phyloP scores from a whole-genome alignment of 805 yeast species.

The Candida loeiensis region DNA sequence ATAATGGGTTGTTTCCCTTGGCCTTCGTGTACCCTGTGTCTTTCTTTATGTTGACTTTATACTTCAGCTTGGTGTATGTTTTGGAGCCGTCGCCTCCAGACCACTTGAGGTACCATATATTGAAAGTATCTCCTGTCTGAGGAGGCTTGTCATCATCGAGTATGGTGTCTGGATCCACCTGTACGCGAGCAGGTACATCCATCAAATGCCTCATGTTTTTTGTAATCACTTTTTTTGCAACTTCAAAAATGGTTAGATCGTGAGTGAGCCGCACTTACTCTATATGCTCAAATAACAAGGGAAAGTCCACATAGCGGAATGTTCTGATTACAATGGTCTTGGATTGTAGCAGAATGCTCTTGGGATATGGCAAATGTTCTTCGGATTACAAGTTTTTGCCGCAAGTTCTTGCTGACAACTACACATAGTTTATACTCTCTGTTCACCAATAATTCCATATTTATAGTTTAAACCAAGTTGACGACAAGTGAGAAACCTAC shows the following conservation, averaged over 20 bases:
- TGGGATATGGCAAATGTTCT: too few species aligned
- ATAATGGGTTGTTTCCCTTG: constrained; percentile 52
- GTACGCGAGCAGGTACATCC: constrained; percentile 60
- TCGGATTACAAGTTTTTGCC: too few species aligned
- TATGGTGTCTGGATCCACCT: constrained; percentile 58
- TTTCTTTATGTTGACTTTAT: constrained; percentile 51
- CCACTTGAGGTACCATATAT: constrained; percentile 89
- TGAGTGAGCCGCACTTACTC: too few species aligned
- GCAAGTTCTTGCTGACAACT: too few species aligned
- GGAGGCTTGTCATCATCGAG: constrained; percentile 64
- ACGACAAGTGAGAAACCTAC: constrained; percentile 34
- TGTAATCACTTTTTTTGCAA: constrained; percentile 1
- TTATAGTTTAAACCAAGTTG: constrained; percentile 20
- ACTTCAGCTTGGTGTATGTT: constrained; percentile 49
- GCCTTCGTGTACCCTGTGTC: constrained; percentile 81
- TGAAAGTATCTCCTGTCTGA: constrained; percentile 76
- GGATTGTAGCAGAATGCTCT: too few species aligned
- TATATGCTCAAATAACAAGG: too few species aligned
- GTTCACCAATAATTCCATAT: too few species aligned
- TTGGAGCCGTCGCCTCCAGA: constrained; percentile 65
- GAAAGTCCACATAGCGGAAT: too few species aligned
- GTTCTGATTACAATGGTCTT: too few species aligned
- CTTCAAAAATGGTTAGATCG: background rate
- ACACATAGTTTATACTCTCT: too few species aligned
- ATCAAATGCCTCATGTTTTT: constrained; percentile 1